These are phyloP conservation scores for Aspergillus viridinutans DNA, from an alignment of 2,329 filamentous ascomycete genomes.

Conservation along the genomic window DNA sequence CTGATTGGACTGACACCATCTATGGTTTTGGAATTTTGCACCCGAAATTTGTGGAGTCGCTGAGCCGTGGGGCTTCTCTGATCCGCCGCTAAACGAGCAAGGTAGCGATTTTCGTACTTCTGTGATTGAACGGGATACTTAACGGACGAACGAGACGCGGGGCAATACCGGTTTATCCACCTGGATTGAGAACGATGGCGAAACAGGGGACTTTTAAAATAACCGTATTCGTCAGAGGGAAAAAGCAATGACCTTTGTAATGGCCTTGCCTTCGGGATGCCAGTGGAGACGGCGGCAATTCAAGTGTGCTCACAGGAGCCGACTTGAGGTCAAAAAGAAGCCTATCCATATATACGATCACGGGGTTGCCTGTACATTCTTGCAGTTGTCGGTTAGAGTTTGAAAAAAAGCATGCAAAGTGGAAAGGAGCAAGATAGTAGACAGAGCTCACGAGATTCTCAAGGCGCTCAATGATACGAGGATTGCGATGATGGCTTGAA, in stretches of 20 bases:
- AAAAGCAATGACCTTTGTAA: slow-evolving; percentile 8
- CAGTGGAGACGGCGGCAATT: slow-evolving; percentile 20
- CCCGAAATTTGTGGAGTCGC: slow-evolving; percentile 12
- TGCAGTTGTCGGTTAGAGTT: background rate
- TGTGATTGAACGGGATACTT: slow-evolving; percentile 15
- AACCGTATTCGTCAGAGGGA: slow-evolving; percentile 13
- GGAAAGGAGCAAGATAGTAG: background rate
- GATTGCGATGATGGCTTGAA: background rate
- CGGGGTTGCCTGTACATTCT: background rate
- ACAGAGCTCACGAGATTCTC: background rate
- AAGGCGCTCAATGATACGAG: background rate
- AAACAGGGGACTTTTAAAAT: slow-evolving; percentile 2
- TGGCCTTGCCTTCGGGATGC: slow-evolving; percentile 4
- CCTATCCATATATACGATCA: slow-evolving; percentile 6
- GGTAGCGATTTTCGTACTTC: slow-evolving; percentile 6
- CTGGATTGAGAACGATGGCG: slow-evolving; percentile 10
- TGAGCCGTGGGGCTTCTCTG: slow-evolving; percentile 21
- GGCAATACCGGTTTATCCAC: slow-evolving; percentile 10
- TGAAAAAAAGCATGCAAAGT: background rate
- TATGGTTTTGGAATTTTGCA: background rate
- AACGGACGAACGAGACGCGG: slow-evolving; percentile 12
- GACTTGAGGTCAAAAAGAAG: background rate
- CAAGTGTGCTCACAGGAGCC: slow-evolving; percentile 5
- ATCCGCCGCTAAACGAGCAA: slow-evolving; percentile 22
- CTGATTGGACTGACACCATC: slow-evolving; percentile 1